Evolutionary conservation across 257 asterid genomes (phyloP), one percentile per base, ranked within the genome.

Genomic region (Agastache rugosa): DNA sequence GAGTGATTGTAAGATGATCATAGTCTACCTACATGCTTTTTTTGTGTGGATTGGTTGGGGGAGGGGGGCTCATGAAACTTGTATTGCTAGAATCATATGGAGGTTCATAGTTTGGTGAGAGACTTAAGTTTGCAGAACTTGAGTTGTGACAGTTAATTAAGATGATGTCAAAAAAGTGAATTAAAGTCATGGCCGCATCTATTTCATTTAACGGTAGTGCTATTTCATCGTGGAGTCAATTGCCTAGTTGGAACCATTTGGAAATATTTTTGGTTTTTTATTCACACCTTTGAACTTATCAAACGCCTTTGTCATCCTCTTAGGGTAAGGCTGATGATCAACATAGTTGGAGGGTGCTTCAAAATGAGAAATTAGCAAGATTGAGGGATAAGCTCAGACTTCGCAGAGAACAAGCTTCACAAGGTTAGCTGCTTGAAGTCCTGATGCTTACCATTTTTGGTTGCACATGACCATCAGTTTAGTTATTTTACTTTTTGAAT

Each of bases 291-390:
- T 70, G n/a, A 71, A 68, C 59, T 20, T 31, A 5, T 42, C 12
- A 67, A 44, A 71, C 77, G 63, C 67, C 66, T 50, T 22, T 69
- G 37, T 50, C 67, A 17, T 77, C 20, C 61, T 69, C 12, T 72
- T 78, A 95, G 99, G 93, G 99, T 55, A 92, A 89, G 87, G 97
- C 98, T 54, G 97, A 95, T 81, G 98, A 95, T 87, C 99, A 95
- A 83, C 88, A 83, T 59, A 87, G 91, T 81, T 95, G 94, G 96
- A 83, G 89, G 78, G 88, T 92, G 76, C 92, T 86, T 64, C 91
- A 89, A 73, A 84, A 88, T 71, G 99, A 95, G 87, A 95, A 90
- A 75, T 77, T 95, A 72, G 79, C 85, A 3, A 89, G 84, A 86
- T 80, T 87, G 82, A 89, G 82, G 82, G 93, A 89, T 79, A 91